A percentile compares a stretch with the other conserved stretches of the same genome.
These are phyloP conservation scores for Tuber calosporum DNA, from an alignment of 495 filamentous ascomycete species.

Conservation along the genomic window DNA sequence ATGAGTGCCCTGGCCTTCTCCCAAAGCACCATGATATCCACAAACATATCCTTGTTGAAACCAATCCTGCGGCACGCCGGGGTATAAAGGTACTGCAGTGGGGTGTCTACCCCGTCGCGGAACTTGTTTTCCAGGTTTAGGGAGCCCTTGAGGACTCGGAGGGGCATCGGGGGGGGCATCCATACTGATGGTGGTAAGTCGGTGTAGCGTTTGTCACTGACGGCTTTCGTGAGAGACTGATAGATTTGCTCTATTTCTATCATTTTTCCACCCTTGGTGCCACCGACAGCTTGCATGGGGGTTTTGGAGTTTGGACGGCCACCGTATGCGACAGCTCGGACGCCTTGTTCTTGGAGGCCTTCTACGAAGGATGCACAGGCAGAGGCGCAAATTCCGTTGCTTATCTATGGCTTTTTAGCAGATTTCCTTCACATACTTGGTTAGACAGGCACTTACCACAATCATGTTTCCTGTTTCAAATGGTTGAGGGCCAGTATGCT, in stretches of 20 bases:
- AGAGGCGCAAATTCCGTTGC: conserved; percentile 28
- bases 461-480: conserved; percentile 30
- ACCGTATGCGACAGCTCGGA: conserved; percentile 27
- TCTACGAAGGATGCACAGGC: conserved; percentile 30
- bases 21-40: conserved; percentile 17
- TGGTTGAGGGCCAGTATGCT: conserved; percentile 11
- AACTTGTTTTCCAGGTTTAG: conserved; percentile 35
- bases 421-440: background rate
- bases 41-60: conserved; percentile 21
- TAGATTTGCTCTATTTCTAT: conserved; percentile 9
- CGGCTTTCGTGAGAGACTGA: conserved; percentile 9
- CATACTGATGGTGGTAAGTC: conserved; percentile 10
- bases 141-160: conserved; percentile 2
- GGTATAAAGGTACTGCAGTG: conserved; percentile 27
- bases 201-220: conserved; percentile 5
- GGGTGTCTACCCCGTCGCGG: conserved; percentile 14
- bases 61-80: conserved; percentile 21
- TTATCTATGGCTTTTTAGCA: conserved; percentile 11
- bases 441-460: conserved; percentile 9
- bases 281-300: conserved; percentile 31
- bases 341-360: conserved; percentile 20
- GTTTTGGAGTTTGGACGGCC: conserved; percentile 22
- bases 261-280: conserved; percentile 32
- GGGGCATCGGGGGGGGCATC: conserved; percentile 19
- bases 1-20: conserved; percentile 16